A percentile compares a stretch with the other conserved stretches of the same genome.
These are phyloP conservation scores for Magnolia sinica DNA, from an alignment of 164 flowering plant genomes.

Conservation along the genomic window DNA sequence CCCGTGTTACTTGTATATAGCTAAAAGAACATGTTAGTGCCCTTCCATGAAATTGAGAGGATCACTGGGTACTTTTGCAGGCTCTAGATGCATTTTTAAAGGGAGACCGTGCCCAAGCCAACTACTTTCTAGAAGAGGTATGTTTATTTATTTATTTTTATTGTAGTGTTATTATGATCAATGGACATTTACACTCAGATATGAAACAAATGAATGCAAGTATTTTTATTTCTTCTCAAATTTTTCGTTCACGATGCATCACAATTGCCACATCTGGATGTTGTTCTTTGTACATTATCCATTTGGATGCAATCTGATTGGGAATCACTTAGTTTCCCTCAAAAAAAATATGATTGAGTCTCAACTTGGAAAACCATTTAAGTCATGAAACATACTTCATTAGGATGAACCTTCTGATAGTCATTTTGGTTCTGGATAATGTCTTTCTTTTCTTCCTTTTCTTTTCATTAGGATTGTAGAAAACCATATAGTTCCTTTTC, in stretches of 20 bases:
- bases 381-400: not conserved
- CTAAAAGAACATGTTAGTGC: not conserved
- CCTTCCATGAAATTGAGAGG: not conserved
- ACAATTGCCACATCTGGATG: not conserved
- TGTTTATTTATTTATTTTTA: not conserved
- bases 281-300: too few relatives aligned
- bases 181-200: not conserved
- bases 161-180: not conserved
- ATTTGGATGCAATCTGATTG: too few relatives aligned
- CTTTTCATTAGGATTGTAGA: too few relatives aligned
- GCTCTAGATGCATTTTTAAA: conserved; percentile 51
- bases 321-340: not conserved
- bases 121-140: conserved; percentile 52
- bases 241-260: not conserved
- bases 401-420: not conserved
- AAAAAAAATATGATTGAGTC: not conserved
- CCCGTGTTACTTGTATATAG: too few relatives aligned
- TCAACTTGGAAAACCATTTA: not conserved
- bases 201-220: not conserved
- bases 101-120: conserved; percentile 41
- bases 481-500: too few relatives aligned
- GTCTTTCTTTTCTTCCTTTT: too few relatives aligned
- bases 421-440: not conserved
- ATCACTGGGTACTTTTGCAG: conserved; percentile 27
- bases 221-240: not conserved